These are phyloP conservation scores for Leccinum fallax DNA, from an alignment of 1,284 basidiomycete genomes.

Conservation along the genomic window DNA sequence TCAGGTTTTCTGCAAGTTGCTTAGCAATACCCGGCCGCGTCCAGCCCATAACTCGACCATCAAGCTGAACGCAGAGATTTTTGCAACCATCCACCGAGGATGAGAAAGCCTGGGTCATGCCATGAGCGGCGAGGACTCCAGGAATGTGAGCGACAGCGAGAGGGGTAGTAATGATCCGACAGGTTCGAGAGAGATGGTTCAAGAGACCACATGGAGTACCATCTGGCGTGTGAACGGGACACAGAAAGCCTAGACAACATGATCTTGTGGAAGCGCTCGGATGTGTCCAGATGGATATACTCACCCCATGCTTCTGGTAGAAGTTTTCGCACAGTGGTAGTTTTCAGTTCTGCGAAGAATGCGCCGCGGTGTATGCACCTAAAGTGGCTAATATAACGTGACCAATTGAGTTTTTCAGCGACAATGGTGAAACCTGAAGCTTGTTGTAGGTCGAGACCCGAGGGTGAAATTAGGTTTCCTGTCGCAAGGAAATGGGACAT, in stretches of 20 bases:
- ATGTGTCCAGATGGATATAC: slow-evolving; percentile 22
- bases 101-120: slow-evolving; percentile 93
- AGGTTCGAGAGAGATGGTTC: slow-evolving; percentile 95
- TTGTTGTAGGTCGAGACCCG: slow-evolving; percentile 96
- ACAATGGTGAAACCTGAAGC: slow-evolving; percentile 98
- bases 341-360: slow-evolving; percentile 99
- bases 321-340: slow-evolving; percentile 96
- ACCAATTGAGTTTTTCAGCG: slow-evolving; percentile 99
- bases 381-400: slow-evolving; percentile 98
- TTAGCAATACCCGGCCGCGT: slow-evolving; percentile 76
- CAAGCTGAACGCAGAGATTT: slow-evolving; percentile 90
- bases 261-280: slow-evolving; percentile 8
- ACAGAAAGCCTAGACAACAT: slow-evolving; percentile 78
- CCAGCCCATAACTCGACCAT: slow-evolving; percentile 97
- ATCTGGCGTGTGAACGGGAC: slow-evolving; percentile 99
- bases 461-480: slow-evolving; percentile 93
- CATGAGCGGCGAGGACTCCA: slow-evolving; percentile 81
- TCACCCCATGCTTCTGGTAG: slow-evolving; percentile 97
- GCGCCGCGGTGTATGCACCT: slow-evolving; percentile 98
- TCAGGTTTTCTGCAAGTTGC: slow-evolving; percentile 82
- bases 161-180: slow-evolving; percentile 85
- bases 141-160: slow-evolving; percentile 83
- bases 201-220: slow-evolving; percentile 97
- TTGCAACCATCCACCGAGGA: slow-evolving; percentile 77
- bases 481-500: slow-evolving; percentile 97